Conservation (phyloP, 768 basidiomycete species). For the Pleurotus cornucopiae region DNA sequence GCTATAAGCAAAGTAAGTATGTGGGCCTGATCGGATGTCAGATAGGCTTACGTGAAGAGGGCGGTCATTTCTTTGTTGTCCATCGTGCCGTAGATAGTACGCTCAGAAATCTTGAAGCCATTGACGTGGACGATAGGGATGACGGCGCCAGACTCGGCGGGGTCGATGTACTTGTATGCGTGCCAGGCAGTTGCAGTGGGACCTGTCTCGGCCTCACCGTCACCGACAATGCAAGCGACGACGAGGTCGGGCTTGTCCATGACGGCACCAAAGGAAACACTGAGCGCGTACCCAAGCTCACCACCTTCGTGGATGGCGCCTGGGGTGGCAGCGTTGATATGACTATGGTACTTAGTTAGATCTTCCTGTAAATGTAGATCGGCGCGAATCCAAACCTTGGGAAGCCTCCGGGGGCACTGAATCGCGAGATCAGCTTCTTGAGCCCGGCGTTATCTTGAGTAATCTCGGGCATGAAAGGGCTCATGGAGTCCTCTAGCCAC, state of each 20-base stretch:
- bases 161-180: constrained; percentile 86
- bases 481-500: constrained; percentile 78
- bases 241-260: constrained; percentile 91
- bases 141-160: constrained; percentile 84
- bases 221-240: constrained; percentile 79
- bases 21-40: neutral
- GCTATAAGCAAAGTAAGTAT: constrained; percentile 25
- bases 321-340: constrained; percentile 81
- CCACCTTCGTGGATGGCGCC: constrained; percentile 91
- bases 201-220: constrained; percentile 83
- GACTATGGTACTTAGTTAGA: constrained; percentile 28
- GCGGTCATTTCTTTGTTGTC: constrained; percentile 78
- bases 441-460: constrained; percentile 56
- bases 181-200: constrained; percentile 84
- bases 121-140: constrained; percentile 89
- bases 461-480: constrained; percentile 53
- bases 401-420: constrained; percentile 82
- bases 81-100: constrained; percentile 89
- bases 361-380: constrained; percentile 1
- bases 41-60: constrained; percentile 58
- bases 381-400: constrained; percentile 50
- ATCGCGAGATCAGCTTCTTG: constrained; percentile 63
- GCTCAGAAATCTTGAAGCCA: constrained; percentile 87
- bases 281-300: constrained; percentile 85
- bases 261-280: constrained; percentile 81